Conservation (phyloP, 2,329 filamentous ascomycete genomes). For the Xylaria arbuscula region DNA sequence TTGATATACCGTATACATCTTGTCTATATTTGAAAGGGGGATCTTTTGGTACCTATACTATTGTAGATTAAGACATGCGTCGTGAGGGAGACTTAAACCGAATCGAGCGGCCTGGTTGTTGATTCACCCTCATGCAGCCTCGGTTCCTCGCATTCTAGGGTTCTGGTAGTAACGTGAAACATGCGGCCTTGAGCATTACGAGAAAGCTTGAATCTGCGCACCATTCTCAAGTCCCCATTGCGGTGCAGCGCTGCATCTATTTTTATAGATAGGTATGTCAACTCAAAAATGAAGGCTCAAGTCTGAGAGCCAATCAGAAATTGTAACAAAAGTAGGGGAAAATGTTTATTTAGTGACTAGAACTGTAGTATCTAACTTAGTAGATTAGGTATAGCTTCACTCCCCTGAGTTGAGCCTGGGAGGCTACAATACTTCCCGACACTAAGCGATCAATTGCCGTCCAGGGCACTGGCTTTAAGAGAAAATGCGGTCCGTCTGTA, state of each 20-base stretch:
- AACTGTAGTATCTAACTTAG: neutral
- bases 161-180: neutral
- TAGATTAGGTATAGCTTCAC: no score
- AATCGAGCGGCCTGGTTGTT: neutral
- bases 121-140: neutral
- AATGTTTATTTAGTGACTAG: neutral
- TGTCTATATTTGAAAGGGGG: neutral
- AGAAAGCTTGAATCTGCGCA: neutral
- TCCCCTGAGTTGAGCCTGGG: neutral
- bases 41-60: neutral
- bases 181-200: neutral
- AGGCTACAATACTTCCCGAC: neutral
- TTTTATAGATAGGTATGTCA: neutral
- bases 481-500: neutral
- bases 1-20: neutral
- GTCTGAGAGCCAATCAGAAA: neutral
- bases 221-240: no score
- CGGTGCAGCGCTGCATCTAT: no score
- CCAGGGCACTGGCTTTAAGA: neutral
- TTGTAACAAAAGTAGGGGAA: neutral
- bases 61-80: neutral
- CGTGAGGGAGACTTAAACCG: neutral
- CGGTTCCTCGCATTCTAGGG: neutral
- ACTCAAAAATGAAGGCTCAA: neutral
- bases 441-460: constrained; percentile 1